Percentiles rank a stretch among this genome's conserved stretches.
phyloP scores from a whole-genome alignment of 805 yeast genomes.

The Debaryomyces hansenii region DNA sequence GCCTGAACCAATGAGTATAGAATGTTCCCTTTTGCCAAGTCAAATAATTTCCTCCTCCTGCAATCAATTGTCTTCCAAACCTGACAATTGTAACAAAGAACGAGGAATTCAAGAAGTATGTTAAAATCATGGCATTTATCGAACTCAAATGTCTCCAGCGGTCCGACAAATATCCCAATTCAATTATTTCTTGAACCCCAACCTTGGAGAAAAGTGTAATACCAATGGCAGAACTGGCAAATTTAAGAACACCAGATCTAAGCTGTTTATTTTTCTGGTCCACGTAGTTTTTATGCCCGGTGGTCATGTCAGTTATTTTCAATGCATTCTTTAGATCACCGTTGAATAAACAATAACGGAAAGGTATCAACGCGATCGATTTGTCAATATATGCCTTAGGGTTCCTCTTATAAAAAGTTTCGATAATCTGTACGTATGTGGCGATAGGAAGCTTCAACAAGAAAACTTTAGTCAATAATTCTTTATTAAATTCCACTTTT shows the following conservation, averaged over 20 bases:
- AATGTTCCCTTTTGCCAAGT: constrained; percentile 67
- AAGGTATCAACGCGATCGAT: constrained; percentile 57
- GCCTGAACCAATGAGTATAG: constrained; percentile 61
- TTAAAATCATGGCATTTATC: constrained; percentile 47
- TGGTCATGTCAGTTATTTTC: constrained; percentile 57
- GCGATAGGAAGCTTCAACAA: constrained; percentile 32
- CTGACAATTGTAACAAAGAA: constrained; percentile 42
- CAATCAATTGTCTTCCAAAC: constrained; percentile 37
- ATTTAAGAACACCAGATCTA: constrained; percentile 28
- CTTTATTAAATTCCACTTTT: constrained; percentile 17
- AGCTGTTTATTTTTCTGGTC: constrained; percentile 29
- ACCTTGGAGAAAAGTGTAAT: constrained; percentile 39
- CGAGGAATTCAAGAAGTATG: constrained; percentile 40
- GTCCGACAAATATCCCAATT: constrained; percentile 37
- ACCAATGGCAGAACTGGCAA: constrained; percentile 31
- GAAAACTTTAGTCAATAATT: constrained; percentile 27
- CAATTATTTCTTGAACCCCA: constrained; percentile 41
- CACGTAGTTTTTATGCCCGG: constrained; percentile 55
- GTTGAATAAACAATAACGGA: constrained; percentile 56
- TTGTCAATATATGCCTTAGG: constrained; percentile 31
- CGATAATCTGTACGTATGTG: constrained; percentile 28
- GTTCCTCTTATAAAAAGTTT: constrained; percentile 23
- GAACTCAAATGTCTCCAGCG: constrained; percentile 39
- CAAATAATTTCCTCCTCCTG: constrained; percentile 51
- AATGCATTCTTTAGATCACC: constrained; percentile 60